phyloP scores from a whole-genome alignment of 768 basidiomycete genomes.

The Boletus vinaceobasis region DNA sequence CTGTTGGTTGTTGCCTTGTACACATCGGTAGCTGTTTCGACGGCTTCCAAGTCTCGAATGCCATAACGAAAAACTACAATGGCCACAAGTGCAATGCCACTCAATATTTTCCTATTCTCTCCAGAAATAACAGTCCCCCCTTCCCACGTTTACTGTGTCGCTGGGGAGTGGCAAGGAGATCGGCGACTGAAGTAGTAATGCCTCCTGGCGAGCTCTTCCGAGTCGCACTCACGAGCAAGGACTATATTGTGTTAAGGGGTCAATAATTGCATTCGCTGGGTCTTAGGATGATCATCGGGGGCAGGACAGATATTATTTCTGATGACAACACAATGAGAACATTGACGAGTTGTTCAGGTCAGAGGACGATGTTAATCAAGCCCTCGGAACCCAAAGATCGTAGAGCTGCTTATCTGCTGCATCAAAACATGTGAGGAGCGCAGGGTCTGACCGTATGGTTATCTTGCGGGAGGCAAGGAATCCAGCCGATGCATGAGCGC shows the following conservation, averaged over 20 bases:
- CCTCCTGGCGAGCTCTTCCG: not conserved
- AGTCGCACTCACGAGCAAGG: not conserved
- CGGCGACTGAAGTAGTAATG: not conserved
- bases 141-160: not conserved
- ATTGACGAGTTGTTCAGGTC: not conserved
- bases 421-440: conserved; percentile 72
- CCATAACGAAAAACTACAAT: not conserved
- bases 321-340: not conserved
- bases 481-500: conserved; percentile 15
- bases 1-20: not conserved
- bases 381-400: conserved; percentile 64
- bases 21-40: too few relatives aligned
- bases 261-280: not conserved
- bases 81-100: not conserved
- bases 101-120: not conserved
- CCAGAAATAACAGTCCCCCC: not conserved
- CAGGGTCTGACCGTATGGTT: conserved; percentile 59
- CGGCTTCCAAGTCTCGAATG: too few relatives aligned
- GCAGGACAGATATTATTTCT: not conserved
- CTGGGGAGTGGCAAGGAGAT: not conserved
- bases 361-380: conserved; percentile 6
- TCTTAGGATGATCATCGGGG: not conserved
- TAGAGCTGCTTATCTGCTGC: conserved; percentile 73
- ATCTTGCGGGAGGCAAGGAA: conserved; percentile 36
- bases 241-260: not conserved